phyloP scores from a whole-genome alignment of 352 stramenopile species.

The Aphanomyces astaci region DNA sequence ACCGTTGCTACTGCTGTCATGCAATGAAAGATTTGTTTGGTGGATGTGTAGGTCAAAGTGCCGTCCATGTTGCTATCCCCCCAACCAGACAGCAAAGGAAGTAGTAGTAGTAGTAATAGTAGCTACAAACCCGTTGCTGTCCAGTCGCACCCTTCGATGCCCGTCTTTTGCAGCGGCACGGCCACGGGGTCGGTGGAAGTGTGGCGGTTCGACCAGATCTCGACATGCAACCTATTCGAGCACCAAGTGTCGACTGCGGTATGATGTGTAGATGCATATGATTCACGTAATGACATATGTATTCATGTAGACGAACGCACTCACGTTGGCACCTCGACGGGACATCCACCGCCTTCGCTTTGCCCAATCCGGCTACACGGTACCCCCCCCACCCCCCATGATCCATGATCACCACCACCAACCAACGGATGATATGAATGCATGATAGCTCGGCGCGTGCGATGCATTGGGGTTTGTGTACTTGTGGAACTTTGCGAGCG shows the following conservation, averaged over 20 bases:
- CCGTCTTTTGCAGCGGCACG: constrained; percentile 73
- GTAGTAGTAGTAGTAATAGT: neutral
- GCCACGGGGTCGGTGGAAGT: constrained; percentile 73
- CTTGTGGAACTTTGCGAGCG: constrained; percentile 75
- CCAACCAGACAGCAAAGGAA: constrained; percentile 8
- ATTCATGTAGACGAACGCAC: constrained; percentile 40
- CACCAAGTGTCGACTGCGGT: constrained; percentile 41
- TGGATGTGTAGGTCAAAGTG: constrained; percentile 35
- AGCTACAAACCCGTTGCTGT: constrained; percentile 73
- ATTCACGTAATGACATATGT: neutral
- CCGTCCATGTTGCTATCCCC: constrained; percentile 16
- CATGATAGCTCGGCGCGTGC: constrained; percentile 69
- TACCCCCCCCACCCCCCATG: too few species aligned
- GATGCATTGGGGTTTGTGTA: constrained; percentile 59
- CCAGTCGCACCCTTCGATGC: constrained; percentile 64
- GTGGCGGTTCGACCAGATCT: constrained; percentile 73
- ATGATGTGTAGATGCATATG: neutral
- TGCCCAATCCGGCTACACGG: constrained; percentile 70
- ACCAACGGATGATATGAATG: too few species aligned
- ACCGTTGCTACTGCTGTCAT: too few species aligned
- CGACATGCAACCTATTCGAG: constrained; percentile 47
- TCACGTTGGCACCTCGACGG: constrained; percentile 37
- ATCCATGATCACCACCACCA: too few species aligned
- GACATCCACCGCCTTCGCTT: constrained; percentile 76
- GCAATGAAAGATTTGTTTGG: neutral